Percentiles rank a stretch among this genome's conserved stretches.
phyloP scores from a whole-genome alignment of 306 rosid genomes.

The Trichosanthes truncata region DNA sequence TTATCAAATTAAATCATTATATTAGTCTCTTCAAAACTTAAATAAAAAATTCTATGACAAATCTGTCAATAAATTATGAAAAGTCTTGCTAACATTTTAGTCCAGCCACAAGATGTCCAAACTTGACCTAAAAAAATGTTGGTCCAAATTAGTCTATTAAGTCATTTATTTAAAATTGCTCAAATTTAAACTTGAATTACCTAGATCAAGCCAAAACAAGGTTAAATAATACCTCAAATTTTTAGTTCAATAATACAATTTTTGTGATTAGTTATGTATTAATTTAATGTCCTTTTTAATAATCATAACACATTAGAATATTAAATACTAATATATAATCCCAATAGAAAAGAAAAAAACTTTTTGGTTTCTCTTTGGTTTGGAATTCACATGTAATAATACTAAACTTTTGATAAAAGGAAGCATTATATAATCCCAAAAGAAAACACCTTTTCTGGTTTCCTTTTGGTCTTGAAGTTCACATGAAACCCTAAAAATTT shows the following conservation, averaged over 20 bases:
- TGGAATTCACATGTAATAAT: neutral
- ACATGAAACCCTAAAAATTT: neutral
- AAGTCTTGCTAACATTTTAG: too few species aligned
- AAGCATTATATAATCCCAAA: neutral
- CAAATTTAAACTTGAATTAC: too few species aligned
- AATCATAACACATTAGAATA: neutral
- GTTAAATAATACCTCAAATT: neutral
- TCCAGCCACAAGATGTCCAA: too few species aligned
- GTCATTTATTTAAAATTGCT: neutral
- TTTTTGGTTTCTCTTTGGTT: neutral
- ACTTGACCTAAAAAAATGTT: too few species aligned
- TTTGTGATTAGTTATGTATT: neutral
- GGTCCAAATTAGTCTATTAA: neutral
- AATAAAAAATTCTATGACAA: too few species aligned
- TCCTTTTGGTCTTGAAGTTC: neutral
- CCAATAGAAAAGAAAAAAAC: neutral
- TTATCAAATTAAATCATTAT: too few species aligned
- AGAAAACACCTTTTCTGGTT: neutral
- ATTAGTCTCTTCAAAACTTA: too few species aligned
- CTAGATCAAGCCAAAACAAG: neutral
- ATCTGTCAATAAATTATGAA: too few species aligned
- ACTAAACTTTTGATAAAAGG: neutral
- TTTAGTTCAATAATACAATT: neutral
- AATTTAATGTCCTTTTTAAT: neutral
- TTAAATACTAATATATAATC: neutral